phyloP scores from a whole-genome alignment of 2,329 filamentous ascomycete species.

The Teratosphaeria destructans region DNA sequence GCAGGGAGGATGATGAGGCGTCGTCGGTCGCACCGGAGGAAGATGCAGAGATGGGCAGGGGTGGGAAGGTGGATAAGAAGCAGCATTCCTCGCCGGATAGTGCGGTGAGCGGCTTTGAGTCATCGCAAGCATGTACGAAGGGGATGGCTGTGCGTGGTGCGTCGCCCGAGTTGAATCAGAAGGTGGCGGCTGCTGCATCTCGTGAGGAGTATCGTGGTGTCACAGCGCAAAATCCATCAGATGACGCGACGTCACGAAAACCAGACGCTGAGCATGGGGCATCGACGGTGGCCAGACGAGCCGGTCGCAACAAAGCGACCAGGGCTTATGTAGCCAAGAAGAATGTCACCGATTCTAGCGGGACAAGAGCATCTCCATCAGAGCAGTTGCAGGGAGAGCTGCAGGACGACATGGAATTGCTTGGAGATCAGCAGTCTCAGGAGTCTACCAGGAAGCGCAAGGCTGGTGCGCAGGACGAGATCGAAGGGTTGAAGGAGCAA shows the following conservation, averaged over 20 bases:
- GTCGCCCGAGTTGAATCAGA: conserved; percentile 4
- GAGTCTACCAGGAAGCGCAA: conserved; percentile 8
- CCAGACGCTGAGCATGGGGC: conserved; percentile 1
- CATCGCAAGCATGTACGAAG: not conserved
- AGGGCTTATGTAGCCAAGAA: not conserved
- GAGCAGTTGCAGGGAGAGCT: not conserved
- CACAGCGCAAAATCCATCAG: conserved; percentile 1
- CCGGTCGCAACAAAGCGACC: not conserved
- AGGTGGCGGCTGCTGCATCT: conserved; percentile 4
- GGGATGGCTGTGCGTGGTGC: conserved; percentile 8
- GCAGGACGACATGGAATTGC: not conserved
- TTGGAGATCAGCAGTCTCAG: not conserved
- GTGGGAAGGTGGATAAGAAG: not conserved
- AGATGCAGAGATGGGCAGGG: conserved; percentile 15
- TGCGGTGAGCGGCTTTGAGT: conserved; percentile 4
- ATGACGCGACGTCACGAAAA: not conserved
- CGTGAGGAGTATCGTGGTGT: not conserved
- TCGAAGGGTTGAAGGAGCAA: not conserved
- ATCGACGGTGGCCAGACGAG: not conserved
- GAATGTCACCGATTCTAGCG: not conserved
- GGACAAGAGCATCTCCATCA: not conserved
- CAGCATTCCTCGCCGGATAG: conserved; percentile 8
- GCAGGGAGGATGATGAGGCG: conserved; percentile 16
- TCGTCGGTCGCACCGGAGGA: conserved; percentile 15
- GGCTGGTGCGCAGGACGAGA: not conserved